Evolutionary conservation across 495 filamentous ascomycete species (phyloP), one percentile per base, ranked within the genome.

Genomic region (Hypoxylon fuscum): DNA sequence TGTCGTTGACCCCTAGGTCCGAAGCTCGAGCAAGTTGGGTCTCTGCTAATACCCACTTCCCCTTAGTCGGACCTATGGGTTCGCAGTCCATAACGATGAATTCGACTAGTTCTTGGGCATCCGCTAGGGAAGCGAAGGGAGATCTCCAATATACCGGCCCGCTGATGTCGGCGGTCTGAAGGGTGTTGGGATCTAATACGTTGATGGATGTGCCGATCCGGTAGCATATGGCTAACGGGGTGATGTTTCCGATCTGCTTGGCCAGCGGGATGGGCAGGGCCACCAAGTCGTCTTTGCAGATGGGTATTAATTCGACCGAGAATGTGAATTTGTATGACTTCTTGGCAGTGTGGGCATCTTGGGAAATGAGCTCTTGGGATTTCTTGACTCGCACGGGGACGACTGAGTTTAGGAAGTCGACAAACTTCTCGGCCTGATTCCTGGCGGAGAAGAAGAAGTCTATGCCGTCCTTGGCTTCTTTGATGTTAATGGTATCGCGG

Each of bases 51-150:
- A 88, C 75, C 80, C 86, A 96, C 49, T 90, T 92, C 23, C 95
- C 95, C 62, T 90, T 92, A 21, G 67, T 70, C 14, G 69, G 58
- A 10, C 90, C 91, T 0, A 87, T 78, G 1, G 88, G 86, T 68
- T 98, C 96, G 58, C 97, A 96, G 69, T 99, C 94, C 79, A 99
- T 88, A 14, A 99, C 80, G 37, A 97, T 87, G 70, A 97, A 98
- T 70, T 99, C 96, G 22, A 88, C 86, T 14, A 99, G 80, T 18
- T 95, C 88, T 40, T 90, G 85, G 6, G 92, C 86, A 65, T 97
- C 93, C 0, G 95, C 90, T 3, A 99, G 80, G 1, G 87, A 84
- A 18, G 72, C 77, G 79, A 99, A 97, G 0, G 96, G 96, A 0
- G 86, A 76, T 15, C 94, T 84, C 93, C 93, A 99, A 77, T 93